Evolutionary conservation across 768 basidiomycete genomes (phyloP).

Genomic region (Cystobasidium onofrii): DNA sequence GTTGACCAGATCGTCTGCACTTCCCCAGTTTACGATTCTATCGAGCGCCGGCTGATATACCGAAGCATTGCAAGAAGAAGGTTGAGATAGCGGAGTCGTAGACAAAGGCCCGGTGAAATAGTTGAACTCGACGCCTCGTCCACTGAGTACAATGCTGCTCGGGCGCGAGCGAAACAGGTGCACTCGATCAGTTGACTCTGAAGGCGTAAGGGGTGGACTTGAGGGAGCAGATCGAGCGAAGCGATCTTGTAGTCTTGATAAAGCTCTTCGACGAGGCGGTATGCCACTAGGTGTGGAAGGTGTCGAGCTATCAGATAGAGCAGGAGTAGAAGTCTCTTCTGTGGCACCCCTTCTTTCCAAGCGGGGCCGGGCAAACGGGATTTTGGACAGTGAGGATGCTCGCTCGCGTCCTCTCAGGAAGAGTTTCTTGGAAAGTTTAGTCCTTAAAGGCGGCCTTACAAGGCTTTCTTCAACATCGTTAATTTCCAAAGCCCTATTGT

Average conservation of each 20-base stretch:
- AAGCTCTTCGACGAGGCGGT: background rate
- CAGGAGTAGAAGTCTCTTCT: background rate
- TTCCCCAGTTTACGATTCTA: background rate
- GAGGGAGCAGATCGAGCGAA: conserved; percentile 8
- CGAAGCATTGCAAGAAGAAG: conserved; percentile 5
- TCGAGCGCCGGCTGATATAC: background rate
- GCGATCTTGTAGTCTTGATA: conserved; percentile 9
- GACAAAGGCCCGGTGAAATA: background rate
- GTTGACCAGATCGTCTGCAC: background rate
- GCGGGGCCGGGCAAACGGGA: background rate
- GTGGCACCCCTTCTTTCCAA: background rate
- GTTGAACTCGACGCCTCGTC: conserved; percentile 1
- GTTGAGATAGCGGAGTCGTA: background rate
- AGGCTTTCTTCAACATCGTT: background rate
- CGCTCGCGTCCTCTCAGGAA: background rate
- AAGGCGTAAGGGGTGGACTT: background rate
- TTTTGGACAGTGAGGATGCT: background rate
- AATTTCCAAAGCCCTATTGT: background rate
- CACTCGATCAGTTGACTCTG: conserved; percentile 15
- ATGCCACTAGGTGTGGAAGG: background rate
- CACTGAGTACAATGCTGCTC: conserved; percentile 14
- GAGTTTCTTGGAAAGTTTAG: background rate
- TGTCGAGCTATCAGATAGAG: background rate
- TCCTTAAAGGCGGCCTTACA: background rate
- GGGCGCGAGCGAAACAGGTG: conserved; percentile 17